Evolutionary conservation across 139 green algal genomes (phyloP), one percentile per base, ranked within the genome.

Genomic region (Chlamydomonas incerta): DNA sequence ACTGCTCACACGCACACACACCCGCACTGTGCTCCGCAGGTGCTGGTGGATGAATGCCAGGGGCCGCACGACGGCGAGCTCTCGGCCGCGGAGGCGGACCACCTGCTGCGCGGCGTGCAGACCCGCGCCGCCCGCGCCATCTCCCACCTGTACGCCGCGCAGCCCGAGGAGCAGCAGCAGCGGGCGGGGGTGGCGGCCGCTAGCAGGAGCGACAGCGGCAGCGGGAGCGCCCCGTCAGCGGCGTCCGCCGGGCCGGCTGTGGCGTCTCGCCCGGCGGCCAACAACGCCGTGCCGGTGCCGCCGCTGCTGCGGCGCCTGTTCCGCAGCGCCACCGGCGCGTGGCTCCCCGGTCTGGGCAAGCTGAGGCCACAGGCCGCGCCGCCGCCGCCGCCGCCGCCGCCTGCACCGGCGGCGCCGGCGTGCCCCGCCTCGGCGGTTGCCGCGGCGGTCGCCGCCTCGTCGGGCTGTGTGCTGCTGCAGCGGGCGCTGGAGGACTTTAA

Each of bases 401-500:
- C 41, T 35, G 55, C 50, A 21, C 37, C 69, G 69, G 9, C 21
- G 72, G 41, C 14, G 13, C 72, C 37, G 0, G 26, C 29, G 18
- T 33, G 24, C 41, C 34, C 33, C 20, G 41, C 26, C 2, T 1
- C 41, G 41, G 70, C 41, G 0, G 35, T 35, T 11, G 46, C 24
- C 5, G 52, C 73, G 21, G 55, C 73, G 20, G 73, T 33, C n/a
- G 73, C 63, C 20, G 52, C 66, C 0, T 4, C 31, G 9, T 69
- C 66, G 21, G 66, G 57, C 58, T 74, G 82, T n/a, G 75, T 91
- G 65, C 74, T 95, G 26, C 73, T 93, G 46, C 88, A 93, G 80
- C 82, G 90, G 11, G 80, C 84, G 1, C 68, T 97, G 72, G 65
- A 86, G 21, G 93, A 97, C 41, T 89, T 97, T 18, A 72, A 66